phyloP scores from a whole-genome alignment of 768 basidiomycete species.

The Rubroboletus satanas region DNA sequence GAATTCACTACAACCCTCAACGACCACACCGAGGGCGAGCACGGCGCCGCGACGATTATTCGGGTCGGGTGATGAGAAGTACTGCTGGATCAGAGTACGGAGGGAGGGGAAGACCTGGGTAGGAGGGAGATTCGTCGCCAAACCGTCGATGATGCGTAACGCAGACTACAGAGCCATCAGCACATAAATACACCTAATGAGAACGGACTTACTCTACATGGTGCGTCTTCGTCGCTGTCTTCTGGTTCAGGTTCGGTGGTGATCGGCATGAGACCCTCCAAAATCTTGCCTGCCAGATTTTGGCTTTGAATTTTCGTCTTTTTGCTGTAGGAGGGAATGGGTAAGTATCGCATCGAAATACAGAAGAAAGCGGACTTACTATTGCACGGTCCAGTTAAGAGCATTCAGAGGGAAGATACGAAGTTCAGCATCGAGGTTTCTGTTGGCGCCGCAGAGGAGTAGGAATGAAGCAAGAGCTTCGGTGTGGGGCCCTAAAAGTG shows the following conservation, averaged over 20 bases:
- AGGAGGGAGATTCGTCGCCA: constrained; percentile 90
- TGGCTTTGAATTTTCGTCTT: constrained; percentile 91
- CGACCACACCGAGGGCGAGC: constrained; percentile 91
- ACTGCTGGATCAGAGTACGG: constrained; percentile 74
- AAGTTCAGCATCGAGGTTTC: constrained; percentile 67
- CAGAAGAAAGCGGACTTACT: constrained; percentile 46
- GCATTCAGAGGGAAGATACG: constrained; percentile 90
- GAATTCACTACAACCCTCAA: constrained; percentile 97
- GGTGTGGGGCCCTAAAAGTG: constrained; percentile 86
- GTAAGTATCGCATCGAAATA: not conserved
- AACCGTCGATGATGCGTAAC: constrained; percentile 89
- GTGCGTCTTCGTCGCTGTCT: constrained; percentile 89
- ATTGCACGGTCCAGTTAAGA: constrained; percentile 95
- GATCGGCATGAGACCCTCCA: constrained; percentile 91
- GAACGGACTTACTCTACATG: constrained; percentile 66
- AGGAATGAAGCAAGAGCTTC: constrained; percentile 87
- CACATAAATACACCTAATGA: not conserved
- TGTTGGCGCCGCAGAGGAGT: constrained; percentile 77
- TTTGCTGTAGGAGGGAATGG: constrained; percentile 56
- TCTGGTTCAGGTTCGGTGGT: constrained; percentile 92
- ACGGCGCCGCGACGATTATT: constrained; percentile 85
- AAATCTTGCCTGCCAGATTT: constrained; percentile 77
- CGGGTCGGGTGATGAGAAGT: constrained; percentile 78
- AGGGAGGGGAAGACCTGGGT: constrained; percentile 94
- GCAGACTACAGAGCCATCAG: constrained; percentile 57